Evolutionary conservation across 2,329 filamentous ascomycete genomes (phyloP).

Genomic region (Aspergillus fumigatus): DNA sequence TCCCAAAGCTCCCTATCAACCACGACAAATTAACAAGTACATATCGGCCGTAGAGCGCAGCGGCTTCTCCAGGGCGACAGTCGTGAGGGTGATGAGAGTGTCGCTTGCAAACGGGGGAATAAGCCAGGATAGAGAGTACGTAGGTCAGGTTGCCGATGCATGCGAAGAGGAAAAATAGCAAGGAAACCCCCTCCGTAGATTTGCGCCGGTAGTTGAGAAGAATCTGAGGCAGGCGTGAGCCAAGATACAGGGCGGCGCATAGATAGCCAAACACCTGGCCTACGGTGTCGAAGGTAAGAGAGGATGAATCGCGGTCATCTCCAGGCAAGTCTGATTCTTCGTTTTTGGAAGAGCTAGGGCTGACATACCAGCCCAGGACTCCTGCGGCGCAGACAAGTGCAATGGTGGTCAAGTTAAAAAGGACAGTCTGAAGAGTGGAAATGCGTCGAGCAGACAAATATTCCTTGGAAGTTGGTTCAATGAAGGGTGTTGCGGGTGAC

Average conservation of each 20-base stretch:
- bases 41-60: constrained; percentile 68
- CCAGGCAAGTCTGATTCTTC: constrained; percentile 31
- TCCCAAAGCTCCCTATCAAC: constrained; percentile 85
- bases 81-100: constrained; percentile 38
- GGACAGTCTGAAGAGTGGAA: constrained; percentile 44
- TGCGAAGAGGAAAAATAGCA: constrained; percentile 95
- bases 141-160: constrained; percentile 94
- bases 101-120: constrained; percentile 64
- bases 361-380: constrained; percentile 79
- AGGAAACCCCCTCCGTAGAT: constrained; percentile 85
- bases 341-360: constrained; percentile 41
- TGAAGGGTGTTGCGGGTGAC: constrained; percentile 77
- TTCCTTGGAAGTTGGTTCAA: constrained; percentile 44
- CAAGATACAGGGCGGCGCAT: constrained; percentile 83
- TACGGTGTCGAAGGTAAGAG: constrained; percentile 64
- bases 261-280: constrained; percentile 94
- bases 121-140: constrained; percentile 86
- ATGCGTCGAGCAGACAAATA: constrained; percentile 22
- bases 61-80: constrained; percentile 64
- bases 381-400: constrained; percentile 80
- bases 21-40: constrained; percentile 87
- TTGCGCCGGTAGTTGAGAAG: constrained; percentile 89
- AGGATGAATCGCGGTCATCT: constrained; percentile 14
- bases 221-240: constrained; percentile 82
- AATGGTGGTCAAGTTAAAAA: constrained; percentile 73